Percentiles rank a stretch among this genome's conserved stretches.
These are phyloP conservation scores for Scutellaria minor DNA, from an alignment of 257 asterid species.

Conservation along the genomic window DNA sequence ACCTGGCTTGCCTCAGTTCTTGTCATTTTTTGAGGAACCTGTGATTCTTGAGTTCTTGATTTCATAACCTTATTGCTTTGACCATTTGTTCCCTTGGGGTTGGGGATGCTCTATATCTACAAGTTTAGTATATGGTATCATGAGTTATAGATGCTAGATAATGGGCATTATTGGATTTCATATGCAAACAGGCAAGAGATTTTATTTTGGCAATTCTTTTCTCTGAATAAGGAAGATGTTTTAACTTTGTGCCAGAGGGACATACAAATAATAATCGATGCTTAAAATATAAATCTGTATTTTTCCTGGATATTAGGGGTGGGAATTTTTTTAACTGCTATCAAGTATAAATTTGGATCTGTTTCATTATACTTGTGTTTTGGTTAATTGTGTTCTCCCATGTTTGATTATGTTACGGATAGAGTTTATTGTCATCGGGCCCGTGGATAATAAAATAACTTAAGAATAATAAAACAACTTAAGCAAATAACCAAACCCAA, in stretches of 20 bases:
- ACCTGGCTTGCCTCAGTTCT: neutral
- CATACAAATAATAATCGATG: neutral
- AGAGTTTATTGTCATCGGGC: too few species aligned
- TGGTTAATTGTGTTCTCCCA: neutral
- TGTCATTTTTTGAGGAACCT: constrained; percentile 2
- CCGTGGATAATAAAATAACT: too few species aligned
- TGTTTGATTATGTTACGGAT: too few species aligned
- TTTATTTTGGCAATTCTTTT: constrained; percentile 13
- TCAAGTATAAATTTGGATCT: neutral
- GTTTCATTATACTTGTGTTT: constrained; percentile 7
- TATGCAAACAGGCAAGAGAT: neutral
- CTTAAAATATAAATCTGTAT: neutral
- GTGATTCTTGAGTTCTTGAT: constrained; percentile 14
- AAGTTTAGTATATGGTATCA: neutral
- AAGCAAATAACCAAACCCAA: too few species aligned
- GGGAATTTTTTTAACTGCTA: neutral
- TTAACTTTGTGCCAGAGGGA: neutral
- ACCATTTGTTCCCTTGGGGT: neutral
- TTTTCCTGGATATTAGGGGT: neutral
- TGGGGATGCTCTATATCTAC: neutral
- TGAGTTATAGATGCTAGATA: neutral
- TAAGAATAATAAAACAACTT: too few species aligned
- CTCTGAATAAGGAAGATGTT: neutral
- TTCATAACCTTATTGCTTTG: neutral
- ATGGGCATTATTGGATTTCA: neutral